Evolutionary conservation across 1,284 basidiomycete genomes (phyloP).

Genomic region (Athelia sp.): DNA sequence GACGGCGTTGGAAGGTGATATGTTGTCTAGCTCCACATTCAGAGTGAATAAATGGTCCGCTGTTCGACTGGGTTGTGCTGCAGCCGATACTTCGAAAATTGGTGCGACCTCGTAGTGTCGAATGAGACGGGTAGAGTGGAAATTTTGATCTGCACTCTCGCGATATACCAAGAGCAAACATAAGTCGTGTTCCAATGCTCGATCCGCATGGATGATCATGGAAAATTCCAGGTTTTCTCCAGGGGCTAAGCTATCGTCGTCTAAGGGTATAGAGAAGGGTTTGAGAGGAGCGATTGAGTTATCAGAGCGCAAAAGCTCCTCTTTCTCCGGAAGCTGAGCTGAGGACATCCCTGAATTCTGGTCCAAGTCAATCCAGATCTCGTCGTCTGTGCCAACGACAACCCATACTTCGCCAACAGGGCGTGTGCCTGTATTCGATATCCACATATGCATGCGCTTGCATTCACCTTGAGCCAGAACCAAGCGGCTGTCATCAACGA

Average conservation of each 20-base stretch:
- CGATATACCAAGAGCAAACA: constrained; percentile 64
- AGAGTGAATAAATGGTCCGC: constrained; percentile 48
- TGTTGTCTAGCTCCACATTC: constrained; percentile 55
- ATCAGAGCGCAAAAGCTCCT: constrained; percentile 38
- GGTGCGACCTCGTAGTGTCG: constrained; percentile 54
- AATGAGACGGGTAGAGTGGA: constrained; percentile 52
- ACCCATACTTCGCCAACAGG: constrained; percentile 67
- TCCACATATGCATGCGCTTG: constrained; percentile 43
- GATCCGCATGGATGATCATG: constrained; percentile 48
- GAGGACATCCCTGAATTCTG: constrained; percentile 10
- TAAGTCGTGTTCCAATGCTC: constrained; percentile 44
- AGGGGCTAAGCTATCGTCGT: constrained; percentile 29
- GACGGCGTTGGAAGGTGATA: constrained; percentile 35
- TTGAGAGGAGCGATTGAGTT: constrained; percentile 50
- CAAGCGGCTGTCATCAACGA: constrained; percentile 47
- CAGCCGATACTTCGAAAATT: constrained; percentile 45
- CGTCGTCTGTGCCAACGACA: constrained; percentile 52
- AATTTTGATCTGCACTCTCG: constrained; percentile 52
- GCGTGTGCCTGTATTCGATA: constrained; percentile 57
- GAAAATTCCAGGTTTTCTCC: constrained; percentile 44
- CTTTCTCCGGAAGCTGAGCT: constrained; percentile 15
- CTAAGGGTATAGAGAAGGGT: constrained; percentile 41
- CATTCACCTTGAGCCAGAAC: constrained; percentile 61
- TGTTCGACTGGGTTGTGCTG: constrained; percentile 43
- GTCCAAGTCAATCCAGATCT: constrained; percentile 48